phyloP scores from a whole-genome alignment of 345 rosid species.

The Salix suchowensis region DNA sequence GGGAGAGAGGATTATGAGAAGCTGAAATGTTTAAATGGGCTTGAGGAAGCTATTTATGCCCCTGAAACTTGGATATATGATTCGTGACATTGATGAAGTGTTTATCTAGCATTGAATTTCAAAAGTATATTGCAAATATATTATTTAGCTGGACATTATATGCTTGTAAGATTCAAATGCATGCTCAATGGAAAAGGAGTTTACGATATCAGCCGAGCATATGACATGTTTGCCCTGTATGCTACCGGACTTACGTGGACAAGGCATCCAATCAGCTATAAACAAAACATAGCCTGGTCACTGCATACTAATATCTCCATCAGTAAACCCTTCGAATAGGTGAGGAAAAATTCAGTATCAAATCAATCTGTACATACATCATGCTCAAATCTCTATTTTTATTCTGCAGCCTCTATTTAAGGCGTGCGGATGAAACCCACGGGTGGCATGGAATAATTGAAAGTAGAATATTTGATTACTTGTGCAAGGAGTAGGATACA shows the following conservation, averaged over 20 bases:
- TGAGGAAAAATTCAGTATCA: neutral
- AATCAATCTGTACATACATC: neutral
- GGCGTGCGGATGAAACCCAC: constrained; percentile 1
- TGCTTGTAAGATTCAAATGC: too few species aligned
- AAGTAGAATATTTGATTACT: constrained; percentile 1
- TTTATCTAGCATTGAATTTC: too few species aligned
- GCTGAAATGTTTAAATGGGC: constrained; percentile 51
- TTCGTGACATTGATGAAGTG: constrained; percentile 56
- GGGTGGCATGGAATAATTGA: constrained; percentile 28
- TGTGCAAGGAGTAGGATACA: neutral
- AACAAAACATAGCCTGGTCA: neutral
- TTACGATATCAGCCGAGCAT: too few species aligned
- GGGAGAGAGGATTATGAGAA: constrained; percentile 26
- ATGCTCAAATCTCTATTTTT: neutral
- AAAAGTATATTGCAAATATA: too few species aligned
- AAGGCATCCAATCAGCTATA: neutral
- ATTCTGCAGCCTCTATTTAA: neutral
- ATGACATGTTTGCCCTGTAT: too few species aligned
- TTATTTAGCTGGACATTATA: neutral
- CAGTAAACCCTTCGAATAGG: neutral
- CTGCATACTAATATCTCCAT: neutral
- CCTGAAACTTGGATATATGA: constrained; percentile 57
- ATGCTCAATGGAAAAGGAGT: too few species aligned
- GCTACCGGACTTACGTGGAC: neutral
- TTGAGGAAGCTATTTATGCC: constrained; percentile 56